Evolutionary conservation across 768 basidiomycete genomes (phyloP).

Genomic region (Amanita rubescens): DNA sequence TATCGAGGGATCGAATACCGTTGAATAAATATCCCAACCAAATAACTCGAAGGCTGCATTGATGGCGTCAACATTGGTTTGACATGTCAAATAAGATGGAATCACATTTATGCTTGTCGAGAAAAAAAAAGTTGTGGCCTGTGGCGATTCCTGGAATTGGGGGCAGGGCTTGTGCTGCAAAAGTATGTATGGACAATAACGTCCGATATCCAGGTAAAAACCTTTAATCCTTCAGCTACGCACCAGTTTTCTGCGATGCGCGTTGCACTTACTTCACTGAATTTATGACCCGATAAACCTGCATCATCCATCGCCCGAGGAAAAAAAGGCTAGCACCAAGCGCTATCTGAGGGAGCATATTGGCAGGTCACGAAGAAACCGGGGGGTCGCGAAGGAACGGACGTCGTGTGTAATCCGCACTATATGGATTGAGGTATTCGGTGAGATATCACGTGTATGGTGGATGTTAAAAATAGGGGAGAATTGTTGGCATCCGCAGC

Average conservation of each 20-base stretch:
- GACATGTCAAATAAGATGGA: background rate
- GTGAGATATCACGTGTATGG: too few relatives aligned
- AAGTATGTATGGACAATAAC: slow-evolving; percentile 17
- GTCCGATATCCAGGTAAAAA: slow-evolving; percentile 26
- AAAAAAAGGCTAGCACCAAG: slow-evolving; percentile 15
- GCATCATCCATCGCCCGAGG: slow-evolving; percentile 15
- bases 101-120: slow-evolving; percentile 25
- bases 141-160: slow-evolving; percentile 22
- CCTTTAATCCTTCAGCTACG: slow-evolving; percentile 11
- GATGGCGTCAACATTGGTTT: background rate
- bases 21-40: slow-evolving; percentile 31
- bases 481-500: too few relatives aligned
- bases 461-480: too few relatives aligned
- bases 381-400: too few relatives aligned
- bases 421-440: too few relatives aligned
- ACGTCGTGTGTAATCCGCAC: too few relatives aligned
- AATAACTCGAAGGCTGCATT: slow-evolving; percentile 21
- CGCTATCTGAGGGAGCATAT: slow-evolving; percentile 4
- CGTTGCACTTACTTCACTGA: slow-evolving; percentile 21
- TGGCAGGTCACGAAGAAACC: background rate
- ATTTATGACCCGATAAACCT: slow-evolving; percentile 17
- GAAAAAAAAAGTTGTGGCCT: slow-evolving; percentile 24
- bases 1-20: slow-evolving; percentile 13
- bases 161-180: slow-evolving; percentile 21
- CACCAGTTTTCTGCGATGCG: background rate